These are phyloP conservation scores for Microdochium trichocladiopsis DNA, from an alignment of 2,329 filamentous ascomycete genomes.

Conservation along the genomic window DNA sequence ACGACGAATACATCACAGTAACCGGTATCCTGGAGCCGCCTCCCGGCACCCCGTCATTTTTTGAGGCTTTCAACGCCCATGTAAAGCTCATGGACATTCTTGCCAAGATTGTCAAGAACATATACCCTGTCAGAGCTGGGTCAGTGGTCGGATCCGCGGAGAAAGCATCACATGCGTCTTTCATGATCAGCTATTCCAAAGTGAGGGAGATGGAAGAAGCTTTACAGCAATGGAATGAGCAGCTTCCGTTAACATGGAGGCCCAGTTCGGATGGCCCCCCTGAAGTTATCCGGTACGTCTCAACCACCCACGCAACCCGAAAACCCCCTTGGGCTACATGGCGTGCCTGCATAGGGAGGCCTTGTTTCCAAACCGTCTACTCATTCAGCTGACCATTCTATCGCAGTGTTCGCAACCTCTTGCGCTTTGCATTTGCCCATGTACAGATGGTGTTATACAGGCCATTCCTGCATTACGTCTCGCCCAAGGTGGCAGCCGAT, in stretches of 20 bases:
- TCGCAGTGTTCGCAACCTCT: constrained; percentile 59
- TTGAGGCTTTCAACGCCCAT: constrained; percentile 61
- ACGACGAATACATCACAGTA: constrained; percentile 60
- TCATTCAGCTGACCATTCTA: not conserved
- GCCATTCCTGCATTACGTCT: constrained; percentile 78
- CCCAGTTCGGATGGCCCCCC: constrained; percentile 71
- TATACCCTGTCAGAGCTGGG: constrained; percentile 55
- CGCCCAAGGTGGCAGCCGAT: constrained; percentile 49
- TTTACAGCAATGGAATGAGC: constrained; percentile 56
- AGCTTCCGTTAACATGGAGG: constrained; percentile 67
- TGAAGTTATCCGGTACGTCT: constrained; percentile 65
- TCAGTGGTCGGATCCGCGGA: constrained; percentile 7
- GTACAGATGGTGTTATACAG: constrained; percentile 78
- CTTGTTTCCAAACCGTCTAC: no score
- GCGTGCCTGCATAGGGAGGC: no score
- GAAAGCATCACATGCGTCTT: constrained; percentile 38
- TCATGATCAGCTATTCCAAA: constrained; percentile 54
- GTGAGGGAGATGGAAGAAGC: constrained; percentile 60
- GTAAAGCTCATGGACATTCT: constrained; percentile 57
- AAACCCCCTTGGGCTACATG: no score
- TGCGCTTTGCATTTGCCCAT: constrained; percentile 75
- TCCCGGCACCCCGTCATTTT: constrained; percentile 48
- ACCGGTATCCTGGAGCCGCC: constrained; percentile 49
- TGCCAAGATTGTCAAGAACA: constrained; percentile 55
- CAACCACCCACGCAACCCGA: not conserved